A percentile compares a stretch with the other conserved stretches of the same genome.
Conservation (phyloP, 2,329 filamentous ascomycete genomes). For the Chaetomiaceae sp. region DNA sequence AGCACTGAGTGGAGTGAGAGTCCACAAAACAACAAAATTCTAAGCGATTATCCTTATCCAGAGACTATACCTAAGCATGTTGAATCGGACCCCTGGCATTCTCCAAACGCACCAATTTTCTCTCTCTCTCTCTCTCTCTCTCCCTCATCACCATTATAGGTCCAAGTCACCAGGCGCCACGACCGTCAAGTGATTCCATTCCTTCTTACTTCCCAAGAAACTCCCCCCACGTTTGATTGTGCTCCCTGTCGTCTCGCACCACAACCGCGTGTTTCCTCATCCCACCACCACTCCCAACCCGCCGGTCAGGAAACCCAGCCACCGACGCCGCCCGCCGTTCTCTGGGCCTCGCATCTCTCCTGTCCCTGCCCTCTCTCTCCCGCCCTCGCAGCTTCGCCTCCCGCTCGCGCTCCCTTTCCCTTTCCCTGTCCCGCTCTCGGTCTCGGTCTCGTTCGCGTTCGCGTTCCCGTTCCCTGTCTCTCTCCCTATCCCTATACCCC, state of each 20-base stretch:
- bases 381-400: not conserved
- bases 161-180: too few relatives aligned
- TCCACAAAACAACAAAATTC: too few relatives aligned
- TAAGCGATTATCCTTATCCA: too few relatives aligned
- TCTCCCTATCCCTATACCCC: not conserved
- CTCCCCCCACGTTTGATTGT: constrained; percentile 10
- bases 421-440: constrained; percentile 1
- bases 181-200: too few relatives aligned
- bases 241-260: constrained; percentile 6
- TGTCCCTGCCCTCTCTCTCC: not conserved
- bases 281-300: not conserved
- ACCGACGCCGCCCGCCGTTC: constrained; percentile 10
- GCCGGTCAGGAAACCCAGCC: constrained; percentile 1
- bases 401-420: not conserved
- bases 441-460: constrained; percentile 6
- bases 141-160: too few relatives aligned
- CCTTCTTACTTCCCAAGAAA: not conserved
- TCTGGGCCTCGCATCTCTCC: not conserved
- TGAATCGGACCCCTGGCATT: too few relatives aligned
- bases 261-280: constrained; percentile 1
- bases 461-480: not conserved
- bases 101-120: too few relatives aligned
- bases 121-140: too few relatives aligned
- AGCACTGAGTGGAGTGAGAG: too few relatives aligned
- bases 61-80: too few relatives aligned